Evolutionary conservation across 768 basidiomycete species (phyloP).

Genomic region (Pisolithus microcarpus): DNA sequence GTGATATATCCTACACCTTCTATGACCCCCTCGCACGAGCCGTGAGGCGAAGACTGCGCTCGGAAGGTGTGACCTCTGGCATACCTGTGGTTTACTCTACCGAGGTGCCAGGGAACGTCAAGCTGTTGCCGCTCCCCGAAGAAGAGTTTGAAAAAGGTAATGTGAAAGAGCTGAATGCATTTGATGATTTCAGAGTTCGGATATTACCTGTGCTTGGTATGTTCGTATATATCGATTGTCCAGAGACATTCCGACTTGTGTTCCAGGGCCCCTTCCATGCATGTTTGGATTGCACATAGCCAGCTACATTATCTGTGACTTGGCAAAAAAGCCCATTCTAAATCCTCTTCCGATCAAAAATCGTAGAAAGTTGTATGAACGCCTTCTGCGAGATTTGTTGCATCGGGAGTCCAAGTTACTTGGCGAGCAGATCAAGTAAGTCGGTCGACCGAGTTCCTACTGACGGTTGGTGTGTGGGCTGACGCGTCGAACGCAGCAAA

Average conservation of each 20-base stretch:
- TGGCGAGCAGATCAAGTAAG: conserved; percentile 53
- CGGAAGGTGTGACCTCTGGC: conserved; percentile 51
- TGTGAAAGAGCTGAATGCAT: conserved; percentile 81
- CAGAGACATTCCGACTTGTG: background rate
- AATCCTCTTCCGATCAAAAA: conserved; percentile 85
- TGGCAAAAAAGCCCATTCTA: conserved; percentile 75
- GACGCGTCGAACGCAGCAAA: conserved; percentile 37
- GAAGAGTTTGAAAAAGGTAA: conserved; percentile 88
- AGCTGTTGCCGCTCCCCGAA: conserved; percentile 82
- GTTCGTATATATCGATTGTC: conserved; percentile 9
- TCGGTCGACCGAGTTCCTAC: conserved; percentile 7
- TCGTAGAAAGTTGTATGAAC: conserved; percentile 76
- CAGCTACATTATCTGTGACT: conserved; percentile 79
- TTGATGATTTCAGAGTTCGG: conserved; percentile 90
- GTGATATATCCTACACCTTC: conserved; percentile 85
- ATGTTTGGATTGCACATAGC: conserved; percentile 89
- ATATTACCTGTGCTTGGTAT: conserved; percentile 86
- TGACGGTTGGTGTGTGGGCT: background rate
- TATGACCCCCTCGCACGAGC: conserved; percentile 94
- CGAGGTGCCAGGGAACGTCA: conserved; percentile 84
- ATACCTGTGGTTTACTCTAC: conserved; percentile 94
- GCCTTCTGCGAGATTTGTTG: conserved; percentile 69
- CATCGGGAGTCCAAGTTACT: conserved; percentile 65
- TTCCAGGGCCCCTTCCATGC: conserved; percentile 58
- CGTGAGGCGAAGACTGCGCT: conserved; percentile 71